Conservation (phyloP, 768 basidiomycete species). For the Xerocomellus intermedius region DNA sequence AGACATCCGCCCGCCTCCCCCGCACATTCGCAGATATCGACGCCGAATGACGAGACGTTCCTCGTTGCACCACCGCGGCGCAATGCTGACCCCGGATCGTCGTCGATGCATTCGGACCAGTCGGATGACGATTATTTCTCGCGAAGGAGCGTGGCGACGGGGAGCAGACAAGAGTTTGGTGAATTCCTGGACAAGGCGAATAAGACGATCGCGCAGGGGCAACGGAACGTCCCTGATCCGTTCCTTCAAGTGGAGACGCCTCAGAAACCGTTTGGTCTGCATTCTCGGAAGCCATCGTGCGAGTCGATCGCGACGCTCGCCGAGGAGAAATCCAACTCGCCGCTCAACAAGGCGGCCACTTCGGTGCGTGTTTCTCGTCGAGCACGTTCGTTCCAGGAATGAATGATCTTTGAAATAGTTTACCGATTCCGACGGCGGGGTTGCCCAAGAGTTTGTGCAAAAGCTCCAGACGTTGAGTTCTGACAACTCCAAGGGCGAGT, state of each 20-base stretch:
- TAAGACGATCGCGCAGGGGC: constrained; percentile 75
- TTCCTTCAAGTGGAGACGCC: constrained; percentile 70
- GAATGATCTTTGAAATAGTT: constrained; percentile 49
- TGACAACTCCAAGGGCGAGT: constrained; percentile 86
- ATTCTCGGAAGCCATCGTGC: constrained; percentile 80
- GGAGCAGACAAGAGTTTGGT: constrained; percentile 50
- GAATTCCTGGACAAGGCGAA: constrained; percentile 88
- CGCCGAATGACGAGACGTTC: constrained; percentile 43
- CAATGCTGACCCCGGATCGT: constrained; percentile 29
- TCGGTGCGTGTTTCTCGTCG: constrained; percentile 48
- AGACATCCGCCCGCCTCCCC: constrained; percentile 53
- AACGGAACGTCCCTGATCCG: constrained; percentile 78
- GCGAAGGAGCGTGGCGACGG: constrained; percentile 30
- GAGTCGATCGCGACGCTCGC: constrained; percentile 91
- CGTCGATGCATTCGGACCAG: constrained; percentile 45
- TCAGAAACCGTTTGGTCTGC: constrained; percentile 71
- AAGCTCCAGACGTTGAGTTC: constrained; percentile 75
- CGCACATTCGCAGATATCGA: constrained; percentile 60
- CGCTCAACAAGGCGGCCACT: constrained; percentile 90
- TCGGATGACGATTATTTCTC: constrained; percentile 63
- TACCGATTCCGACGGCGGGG: constrained; percentile 91
- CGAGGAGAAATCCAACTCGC: constrained; percentile 87
- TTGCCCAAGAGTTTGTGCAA: constrained; percentile 85
- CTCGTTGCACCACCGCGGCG: constrained; percentile 35
- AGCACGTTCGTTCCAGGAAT: not conserved